phyloP scores from a whole-genome alignment of 2,329 filamentous ascomycete genomes.

The Alternaria angustiovoidea region DNA sequence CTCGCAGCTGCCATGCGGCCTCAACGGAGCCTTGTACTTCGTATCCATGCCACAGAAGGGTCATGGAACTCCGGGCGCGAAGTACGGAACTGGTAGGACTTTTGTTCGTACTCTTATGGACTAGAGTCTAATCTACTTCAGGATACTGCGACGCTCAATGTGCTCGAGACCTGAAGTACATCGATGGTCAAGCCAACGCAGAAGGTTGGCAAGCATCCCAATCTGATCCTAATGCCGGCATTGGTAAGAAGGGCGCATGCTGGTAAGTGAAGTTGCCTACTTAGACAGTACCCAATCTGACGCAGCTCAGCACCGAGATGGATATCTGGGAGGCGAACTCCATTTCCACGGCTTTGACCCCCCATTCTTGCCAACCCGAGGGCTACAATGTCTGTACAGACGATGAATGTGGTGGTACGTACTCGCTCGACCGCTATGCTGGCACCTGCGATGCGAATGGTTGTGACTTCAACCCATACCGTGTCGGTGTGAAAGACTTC shows the following conservation, averaged over 20 bases:
- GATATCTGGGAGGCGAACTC: constrained; percentile 33
- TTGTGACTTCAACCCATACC: constrained; percentile 67
- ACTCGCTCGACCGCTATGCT: constrained; percentile 63
- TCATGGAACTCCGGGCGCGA: constrained; percentile 57
- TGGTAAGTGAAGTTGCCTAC: constrained; percentile 48
- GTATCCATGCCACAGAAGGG: constrained; percentile 64
- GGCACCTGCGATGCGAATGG: constrained; percentile 72
- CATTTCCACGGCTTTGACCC: constrained; percentile 66
- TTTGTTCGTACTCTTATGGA: neutral
- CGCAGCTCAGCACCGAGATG: constrained; percentile 60
- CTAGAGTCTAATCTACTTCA: constrained; percentile 20
- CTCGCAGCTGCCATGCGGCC: constrained; percentile 69
- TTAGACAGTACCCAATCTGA: neutral
- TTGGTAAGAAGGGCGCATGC: constrained; percentile 65
- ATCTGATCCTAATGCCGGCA: constrained; percentile 62
- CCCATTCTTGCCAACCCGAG: constrained; percentile 66
- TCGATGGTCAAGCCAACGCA: constrained; percentile 63
- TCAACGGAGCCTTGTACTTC: constrained; percentile 65
- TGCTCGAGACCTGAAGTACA: constrained; percentile 57
- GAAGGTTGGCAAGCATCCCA: constrained; percentile 61
- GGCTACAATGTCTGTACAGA: constrained; percentile 63
- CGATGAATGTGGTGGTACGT: constrained; percentile 52
- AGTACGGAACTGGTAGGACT: constrained; percentile 60
- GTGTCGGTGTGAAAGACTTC: constrained; percentile 68
- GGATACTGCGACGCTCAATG: constrained; percentile 52